Evolutionary conservation across 805 yeast genomes (phyloP).

Genomic region (Barnettozyma sucrosica): DNA sequence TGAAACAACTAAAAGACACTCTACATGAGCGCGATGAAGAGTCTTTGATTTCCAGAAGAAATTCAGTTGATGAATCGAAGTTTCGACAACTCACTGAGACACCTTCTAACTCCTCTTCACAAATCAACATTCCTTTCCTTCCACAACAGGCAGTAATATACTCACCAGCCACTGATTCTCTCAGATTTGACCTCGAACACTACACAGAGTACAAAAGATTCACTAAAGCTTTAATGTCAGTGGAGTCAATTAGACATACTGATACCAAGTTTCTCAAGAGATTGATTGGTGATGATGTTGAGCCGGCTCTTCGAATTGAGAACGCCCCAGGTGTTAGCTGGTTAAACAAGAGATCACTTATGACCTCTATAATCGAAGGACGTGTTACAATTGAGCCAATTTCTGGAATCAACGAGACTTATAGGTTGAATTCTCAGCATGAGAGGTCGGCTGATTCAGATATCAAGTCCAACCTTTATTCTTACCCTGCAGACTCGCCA

Average conservation of each 20-base stretch:
- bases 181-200: slow-evolving; percentile 37
- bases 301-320: slow-evolving; percentile 62
- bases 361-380: slow-evolving; percentile 71
- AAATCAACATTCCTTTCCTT: slow-evolving; percentile 5
- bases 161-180: slow-evolving; percentile 35
- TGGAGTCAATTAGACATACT: slow-evolving; percentile 34
- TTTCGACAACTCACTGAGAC: neutral
- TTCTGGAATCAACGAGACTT: slow-evolving; percentile 73
- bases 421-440: slow-evolving; percentile 35
- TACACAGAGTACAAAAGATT: slow-evolving; percentile 36
- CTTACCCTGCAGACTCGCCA: slow-evolving; percentile 42
- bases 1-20: slow-evolving; percentile 56
- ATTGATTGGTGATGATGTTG: slow-evolving; percentile 72
- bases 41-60: slow-evolving; percentile 11
- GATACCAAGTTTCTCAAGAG: slow-evolving; percentile 51
- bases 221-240: slow-evolving; percentile 29
- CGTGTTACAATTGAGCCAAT: slow-evolving; percentile 81
- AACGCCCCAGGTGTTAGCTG: slow-evolving; percentile 57
- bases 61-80: slow-evolving; percentile 9
- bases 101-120: slow-evolving; percentile 3
- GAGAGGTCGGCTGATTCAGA: slow-evolving; percentile 16
- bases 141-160: slow-evolving; percentile 28
- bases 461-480: slow-evolving; percentile 33
- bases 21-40: slow-evolving; percentile 44
- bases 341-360: slow-evolving; percentile 54